Conservation (phyloP, 768 basidiomycete genomes). For the Panaeolus papilionaceus region DNA sequence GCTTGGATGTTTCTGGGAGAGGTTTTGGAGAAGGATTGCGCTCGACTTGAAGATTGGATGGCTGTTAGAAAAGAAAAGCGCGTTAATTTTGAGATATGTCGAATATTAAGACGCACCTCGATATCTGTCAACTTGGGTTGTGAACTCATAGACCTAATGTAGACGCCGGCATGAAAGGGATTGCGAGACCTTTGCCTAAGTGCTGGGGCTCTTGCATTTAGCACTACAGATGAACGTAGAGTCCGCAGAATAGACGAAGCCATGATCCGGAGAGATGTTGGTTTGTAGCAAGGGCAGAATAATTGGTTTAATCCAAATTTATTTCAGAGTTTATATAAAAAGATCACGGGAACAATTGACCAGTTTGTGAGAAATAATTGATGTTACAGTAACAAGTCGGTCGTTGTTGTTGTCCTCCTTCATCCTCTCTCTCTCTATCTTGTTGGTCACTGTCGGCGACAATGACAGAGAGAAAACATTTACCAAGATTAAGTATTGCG, state of each 20-base stretch:
- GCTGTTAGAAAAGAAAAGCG: conserved; percentile 40
- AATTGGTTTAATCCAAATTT: too few species aligned
- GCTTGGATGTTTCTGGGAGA: conserved; percentile 66
- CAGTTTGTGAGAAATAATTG: background rate
- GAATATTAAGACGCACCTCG: conserved; percentile 33
- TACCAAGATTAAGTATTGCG: conserved; percentile 64
- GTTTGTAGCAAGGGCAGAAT: background rate
- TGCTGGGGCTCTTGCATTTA: background rate
- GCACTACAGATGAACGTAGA: conserved; percentile 24
- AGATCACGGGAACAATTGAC: conserved; percentile 7
- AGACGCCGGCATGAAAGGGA: conserved; percentile 11
- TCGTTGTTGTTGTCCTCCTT: background rate
- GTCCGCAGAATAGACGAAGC: conserved; percentile 27
- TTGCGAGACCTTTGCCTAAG: conserved; percentile 7
- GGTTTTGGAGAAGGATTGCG: conserved; percentile 59
- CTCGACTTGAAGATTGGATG: conserved; percentile 55
- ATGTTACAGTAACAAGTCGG: background rate
- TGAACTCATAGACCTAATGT: conserved; percentile 24
- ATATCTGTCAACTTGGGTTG: conserved; percentile 37
- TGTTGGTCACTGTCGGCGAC: conserved; percentile 2
- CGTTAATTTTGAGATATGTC: conserved; percentile 12
- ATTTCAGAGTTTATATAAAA: too few species aligned
- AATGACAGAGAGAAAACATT: conserved; percentile 54
- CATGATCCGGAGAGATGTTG: conserved; percentile 24
- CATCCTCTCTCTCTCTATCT: background rate